A percentile compares a stretch with the other conserved stretches of the same genome.
phyloP scores from a whole-genome alignment of 495 filamentous ascomycete genomes.

The Podospora conica region DNA sequence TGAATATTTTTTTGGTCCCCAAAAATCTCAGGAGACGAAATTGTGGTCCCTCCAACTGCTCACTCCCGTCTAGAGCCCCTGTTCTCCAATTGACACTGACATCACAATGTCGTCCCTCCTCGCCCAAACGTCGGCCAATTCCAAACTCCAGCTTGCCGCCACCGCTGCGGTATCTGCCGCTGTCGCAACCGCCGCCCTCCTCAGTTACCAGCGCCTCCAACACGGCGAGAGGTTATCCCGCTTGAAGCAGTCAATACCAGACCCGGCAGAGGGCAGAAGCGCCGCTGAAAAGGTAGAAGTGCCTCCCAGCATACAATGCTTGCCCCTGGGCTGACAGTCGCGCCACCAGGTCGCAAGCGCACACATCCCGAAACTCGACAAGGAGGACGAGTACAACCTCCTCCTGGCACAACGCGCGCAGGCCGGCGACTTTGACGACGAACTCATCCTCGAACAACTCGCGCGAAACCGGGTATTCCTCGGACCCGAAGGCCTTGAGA shows the following conservation, averaged over 20 bases:
- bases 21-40: neutral
- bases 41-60: neutral
- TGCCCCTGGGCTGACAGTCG: neutral
- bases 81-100: neutral
- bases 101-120: conserved; percentile 34
- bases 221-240: conserved; percentile 56
- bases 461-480: conserved; percentile 93
- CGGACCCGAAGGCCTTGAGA: conserved; percentile 66
- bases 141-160: conserved; percentile 58
- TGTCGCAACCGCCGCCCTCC: conserved; percentile 63
- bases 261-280: conserved; percentile 34
- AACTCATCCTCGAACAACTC: conserved; percentile 91
- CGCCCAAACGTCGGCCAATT: conserved; percentile 28
- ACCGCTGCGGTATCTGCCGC: conserved; percentile 72
- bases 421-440: conserved; percentile 88
- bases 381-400: conserved; percentile 73
- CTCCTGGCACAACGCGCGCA: conserved; percentile 74
- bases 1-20: neutral
- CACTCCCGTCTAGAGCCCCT: neutral
- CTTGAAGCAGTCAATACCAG: conserved; percentile 69
- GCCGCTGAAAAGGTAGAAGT: conserved; percentile 26
- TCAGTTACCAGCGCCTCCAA: conserved; percentile 63
- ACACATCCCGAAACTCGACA: conserved; percentile 45
- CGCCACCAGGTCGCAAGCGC: conserved; percentile 49
- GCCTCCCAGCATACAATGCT: neutral